Conservation (phyloP, 2,329 filamentous ascomycete genomes). For the Xylariales sp. region DNA sequence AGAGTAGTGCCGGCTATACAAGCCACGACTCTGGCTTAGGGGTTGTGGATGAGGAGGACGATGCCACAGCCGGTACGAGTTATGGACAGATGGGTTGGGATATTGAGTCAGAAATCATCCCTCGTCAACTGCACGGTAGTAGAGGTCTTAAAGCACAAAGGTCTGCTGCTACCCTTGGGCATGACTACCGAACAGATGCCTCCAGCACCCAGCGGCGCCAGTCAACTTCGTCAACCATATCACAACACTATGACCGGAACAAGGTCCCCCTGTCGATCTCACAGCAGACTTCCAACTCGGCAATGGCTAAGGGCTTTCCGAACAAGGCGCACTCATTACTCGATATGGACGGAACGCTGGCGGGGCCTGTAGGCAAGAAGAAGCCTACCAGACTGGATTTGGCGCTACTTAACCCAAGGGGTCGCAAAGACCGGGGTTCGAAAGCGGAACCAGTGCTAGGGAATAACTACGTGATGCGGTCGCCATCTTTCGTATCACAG, state of each 20-base stretch:
- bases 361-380: slow-evolving; percentile 32
- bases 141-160: slow-evolving; percentile 19
- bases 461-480: slow-evolving; percentile 33
- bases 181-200: slow-evolving; percentile 32
- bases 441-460: slow-evolving; percentile 28
- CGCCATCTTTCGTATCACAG: slow-evolving; percentile 38
- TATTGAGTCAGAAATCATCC: slow-evolving; percentile 43
- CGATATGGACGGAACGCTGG: slow-evolving; percentile 36
- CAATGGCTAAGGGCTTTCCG: slow-evolving; percentile 52
- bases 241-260: slow-evolving; percentile 52
- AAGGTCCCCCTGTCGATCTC: slow-evolving; percentile 53
- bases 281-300: slow-evolving; percentile 54
- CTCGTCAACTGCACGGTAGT: slow-evolving; percentile 24
- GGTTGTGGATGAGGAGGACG: slow-evolving; percentile 20
- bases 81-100: slow-evolving; percentile 34
- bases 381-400: slow-evolving; percentile 47
- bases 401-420: slow-evolving; percentile 35
- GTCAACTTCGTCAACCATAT: slow-evolving; percentile 48
- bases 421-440: slow-evolving; percentile 28
- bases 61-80: slow-evolving; percentile 16
- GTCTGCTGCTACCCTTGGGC: slow-evolving; percentile 20
- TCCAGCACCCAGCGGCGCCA: slow-evolving; percentile 42
- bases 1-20: slow-evolving; percentile 33
- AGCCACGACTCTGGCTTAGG: slow-evolving; percentile 23
- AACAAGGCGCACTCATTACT: slow-evolving; percentile 42